Conservation (phyloP, 202 grass and related monocot species). For the Schoenoplectus tabernaemontani region DNA sequence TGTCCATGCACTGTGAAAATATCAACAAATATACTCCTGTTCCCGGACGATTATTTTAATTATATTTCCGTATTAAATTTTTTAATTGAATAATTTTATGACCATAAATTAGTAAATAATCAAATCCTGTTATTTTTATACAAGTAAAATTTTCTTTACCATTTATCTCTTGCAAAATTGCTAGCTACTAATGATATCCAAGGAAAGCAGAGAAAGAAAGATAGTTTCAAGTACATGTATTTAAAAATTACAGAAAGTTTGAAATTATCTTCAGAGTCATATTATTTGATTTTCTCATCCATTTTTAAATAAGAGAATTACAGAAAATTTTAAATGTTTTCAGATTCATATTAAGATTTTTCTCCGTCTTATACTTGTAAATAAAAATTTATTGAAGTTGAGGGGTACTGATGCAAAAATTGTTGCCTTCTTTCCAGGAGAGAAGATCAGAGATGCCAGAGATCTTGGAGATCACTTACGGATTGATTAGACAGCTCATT, state of each 20-base stretch:
- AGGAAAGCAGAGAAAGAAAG: neutral
- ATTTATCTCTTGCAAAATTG: neutral
- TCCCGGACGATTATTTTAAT: neutral
- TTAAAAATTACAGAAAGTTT: too few species aligned
- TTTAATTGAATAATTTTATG: neutral
- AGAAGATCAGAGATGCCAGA: neutral
- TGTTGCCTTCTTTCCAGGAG: neutral
- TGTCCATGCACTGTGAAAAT: neutral
- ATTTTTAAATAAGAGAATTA: neutral
- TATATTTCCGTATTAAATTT: neutral
- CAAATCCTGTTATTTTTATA: neutral
- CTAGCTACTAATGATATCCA: neutral
- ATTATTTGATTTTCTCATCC: neutral
- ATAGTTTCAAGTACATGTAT: neutral
- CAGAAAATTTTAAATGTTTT: neutral
- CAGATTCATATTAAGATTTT: neutral
- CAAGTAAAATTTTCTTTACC: neutral
- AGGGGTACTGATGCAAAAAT: neutral
- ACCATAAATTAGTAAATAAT: neutral
- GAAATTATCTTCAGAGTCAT: too few species aligned
- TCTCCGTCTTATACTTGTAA: neutral
- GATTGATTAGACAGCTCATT: conserved; percentile 10
- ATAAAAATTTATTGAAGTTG: neutral
- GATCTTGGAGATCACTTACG: conserved; percentile 10
- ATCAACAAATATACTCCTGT: neutral